These are phyloP conservation scores for Botrytis galanthina DNA, from an alignment of 2,329 filamentous ascomycete genomes.

Conservation along the genomic window DNA sequence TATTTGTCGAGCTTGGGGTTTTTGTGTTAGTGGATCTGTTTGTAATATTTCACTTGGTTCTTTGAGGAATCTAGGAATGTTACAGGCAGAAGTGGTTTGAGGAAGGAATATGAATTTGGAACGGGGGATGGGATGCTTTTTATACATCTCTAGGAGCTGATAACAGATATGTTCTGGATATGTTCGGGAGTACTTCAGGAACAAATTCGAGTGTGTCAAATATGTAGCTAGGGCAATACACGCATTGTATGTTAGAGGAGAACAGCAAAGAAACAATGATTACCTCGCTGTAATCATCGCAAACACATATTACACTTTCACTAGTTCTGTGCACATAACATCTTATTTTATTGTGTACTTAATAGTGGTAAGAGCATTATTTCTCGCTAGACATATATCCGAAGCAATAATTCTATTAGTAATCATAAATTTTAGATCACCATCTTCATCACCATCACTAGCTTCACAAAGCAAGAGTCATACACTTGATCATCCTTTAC, in stretches of 20 bases:
- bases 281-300: background rate
- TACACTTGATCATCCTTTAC: background rate
- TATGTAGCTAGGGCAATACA: background rate
- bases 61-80: background rate
- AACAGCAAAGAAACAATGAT: background rate
- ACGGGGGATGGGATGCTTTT: rapidly evolving
- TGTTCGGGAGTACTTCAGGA: background rate
- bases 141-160: background rate
- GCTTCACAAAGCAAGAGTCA: background rate
- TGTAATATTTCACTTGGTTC: background rate
- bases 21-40: background rate
- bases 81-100: background rate
- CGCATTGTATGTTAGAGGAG: too few relatives aligned
- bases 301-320: background rate
- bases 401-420: background rate
- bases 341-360: background rate
- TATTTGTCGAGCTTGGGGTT: background rate
- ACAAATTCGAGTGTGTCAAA: background rate
- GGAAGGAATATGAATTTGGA: background rate
- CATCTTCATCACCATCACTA: background rate
- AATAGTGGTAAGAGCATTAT: background rate
- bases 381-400: background rate
- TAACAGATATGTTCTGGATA: background rate
- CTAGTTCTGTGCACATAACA: background rate
- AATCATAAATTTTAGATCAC: background rate